Conservation (phyloP, 1,284 basidiomycete genomes). For the Trichosporon sp. region DNA sequence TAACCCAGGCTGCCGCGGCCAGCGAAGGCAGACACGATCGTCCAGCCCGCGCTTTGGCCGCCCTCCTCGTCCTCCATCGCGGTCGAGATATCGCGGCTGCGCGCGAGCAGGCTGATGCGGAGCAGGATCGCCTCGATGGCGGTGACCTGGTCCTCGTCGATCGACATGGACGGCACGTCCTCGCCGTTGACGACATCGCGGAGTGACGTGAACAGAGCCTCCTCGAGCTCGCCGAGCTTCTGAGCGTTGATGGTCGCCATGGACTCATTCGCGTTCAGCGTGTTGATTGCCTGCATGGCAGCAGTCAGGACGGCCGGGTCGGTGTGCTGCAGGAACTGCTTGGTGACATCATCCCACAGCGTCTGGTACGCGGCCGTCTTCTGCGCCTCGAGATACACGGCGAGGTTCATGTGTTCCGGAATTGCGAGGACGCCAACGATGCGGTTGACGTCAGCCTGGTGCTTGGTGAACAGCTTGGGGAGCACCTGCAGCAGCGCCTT, state of each 20-base stretch:
- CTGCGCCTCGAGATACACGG: constrained; percentile 89
- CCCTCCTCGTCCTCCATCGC: constrained; percentile 88
- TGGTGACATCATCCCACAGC: constrained; percentile 91
- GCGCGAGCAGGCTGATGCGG: constrained; percentile 70
- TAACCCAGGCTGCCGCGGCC: constrained; percentile 85
- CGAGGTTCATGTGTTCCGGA: constrained; percentile 81
- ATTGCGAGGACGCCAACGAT: constrained; percentile 81
- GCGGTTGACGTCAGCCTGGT: constrained; percentile 82
- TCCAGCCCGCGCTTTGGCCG: constrained; percentile 83
- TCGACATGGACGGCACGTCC: constrained; percentile 69
- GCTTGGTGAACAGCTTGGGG: constrained; percentile 85
- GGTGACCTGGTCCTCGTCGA: constrained; percentile 81
- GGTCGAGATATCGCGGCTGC: constrained; percentile 70
- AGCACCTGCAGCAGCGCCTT: constrained; percentile 83
- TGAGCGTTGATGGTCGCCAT: constrained; percentile 77
- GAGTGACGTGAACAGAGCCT: constrained; percentile 75
- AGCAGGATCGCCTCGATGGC: constrained; percentile 71
- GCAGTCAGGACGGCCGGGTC: constrained; percentile 74
- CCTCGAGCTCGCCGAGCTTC: constrained; percentile 85
- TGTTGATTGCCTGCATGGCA: constrained; percentile 73
- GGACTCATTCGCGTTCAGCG: constrained; percentile 69
- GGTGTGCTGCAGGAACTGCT: constrained; percentile 87
- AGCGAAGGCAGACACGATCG: constrained; percentile 78
- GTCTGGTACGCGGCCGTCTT: constrained; percentile 83
- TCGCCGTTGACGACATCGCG: constrained; percentile 75